Conservation (phyloP, 345 rosid species). For the Dovyalis caffra region DNA sequence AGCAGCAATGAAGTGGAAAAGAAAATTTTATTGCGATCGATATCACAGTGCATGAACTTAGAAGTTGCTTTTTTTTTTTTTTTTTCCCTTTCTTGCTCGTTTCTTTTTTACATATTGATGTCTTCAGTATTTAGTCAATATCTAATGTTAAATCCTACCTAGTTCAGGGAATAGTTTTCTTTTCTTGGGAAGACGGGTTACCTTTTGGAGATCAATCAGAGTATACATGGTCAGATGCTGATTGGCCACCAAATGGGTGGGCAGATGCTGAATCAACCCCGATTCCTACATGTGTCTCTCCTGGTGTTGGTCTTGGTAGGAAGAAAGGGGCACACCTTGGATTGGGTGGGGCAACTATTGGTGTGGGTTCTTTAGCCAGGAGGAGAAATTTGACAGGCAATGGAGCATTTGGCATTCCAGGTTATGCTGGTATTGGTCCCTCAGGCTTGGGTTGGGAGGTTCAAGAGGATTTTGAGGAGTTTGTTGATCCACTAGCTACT, state of each 20-base stretch:
- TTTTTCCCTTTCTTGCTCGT: background rate
- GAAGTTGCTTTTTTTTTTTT: background rate
- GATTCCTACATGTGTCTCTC: constrained; percentile 68
- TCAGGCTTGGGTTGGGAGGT: constrained; percentile 80
- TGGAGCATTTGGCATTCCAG: constrained; percentile 61
- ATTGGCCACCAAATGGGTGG: constrained; percentile 91
- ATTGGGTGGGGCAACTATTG: constrained; percentile 71
- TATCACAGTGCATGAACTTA: no score
- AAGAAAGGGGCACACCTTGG: constrained; percentile 74
- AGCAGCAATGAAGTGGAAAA: no score
- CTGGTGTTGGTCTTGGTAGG: constrained; percentile 69
- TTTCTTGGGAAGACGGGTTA: constrained; percentile 53
- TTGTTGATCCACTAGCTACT: constrained; percentile 70
- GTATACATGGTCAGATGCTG: constrained; percentile 74
- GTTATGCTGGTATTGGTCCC: constrained; percentile 62
- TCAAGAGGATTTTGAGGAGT: constrained; percentile 69
- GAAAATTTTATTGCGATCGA: no score
- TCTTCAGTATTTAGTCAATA: background rate
- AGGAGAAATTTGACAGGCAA: constrained; percentile 49
- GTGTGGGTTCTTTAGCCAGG: constrained; percentile 44
- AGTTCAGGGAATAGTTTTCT: constrained; percentile 76
- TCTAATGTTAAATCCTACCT: constrained; percentile 21
- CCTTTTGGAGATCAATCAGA: constrained; percentile 42
- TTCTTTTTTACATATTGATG: background rate
- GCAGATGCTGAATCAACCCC: constrained; percentile 76